Percentiles rank a stretch among this genome's conserved stretches.
Conservation (phyloP, 1,284 basidiomycete species). For the Agaricales sp. region DNA sequence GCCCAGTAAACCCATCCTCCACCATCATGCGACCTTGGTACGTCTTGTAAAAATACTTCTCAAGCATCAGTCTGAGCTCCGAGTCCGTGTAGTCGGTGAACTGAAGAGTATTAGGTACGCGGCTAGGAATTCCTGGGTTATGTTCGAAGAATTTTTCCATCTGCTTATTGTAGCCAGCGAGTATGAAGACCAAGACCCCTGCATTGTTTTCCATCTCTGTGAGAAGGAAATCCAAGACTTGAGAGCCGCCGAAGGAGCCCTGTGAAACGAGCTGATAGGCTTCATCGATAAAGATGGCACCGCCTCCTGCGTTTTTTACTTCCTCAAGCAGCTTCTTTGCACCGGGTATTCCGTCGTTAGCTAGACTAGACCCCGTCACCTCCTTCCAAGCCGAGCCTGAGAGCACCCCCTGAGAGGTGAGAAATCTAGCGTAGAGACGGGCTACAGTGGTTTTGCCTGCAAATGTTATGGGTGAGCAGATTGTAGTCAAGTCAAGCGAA, state of each 20-base stretch:
- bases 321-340: conserved; percentile 39
- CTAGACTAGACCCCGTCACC: conserved; percentile 48
- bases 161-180: conserved; percentile 57
- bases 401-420: conserved; percentile 42
- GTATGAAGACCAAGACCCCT: conserved; percentile 55
- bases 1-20: conserved; percentile 40
- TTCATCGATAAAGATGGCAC: conserved; percentile 57
- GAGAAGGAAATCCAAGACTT: conserved; percentile 55
- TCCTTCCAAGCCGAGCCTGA: conserved; percentile 46
- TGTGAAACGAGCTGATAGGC: conserved; percentile 50
- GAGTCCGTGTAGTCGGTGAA: conserved; percentile 51
- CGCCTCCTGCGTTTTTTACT: conserved; percentile 42
- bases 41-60: conserved; percentile 31
- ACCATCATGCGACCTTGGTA: conserved; percentile 41
- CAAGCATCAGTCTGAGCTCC: conserved; percentile 44
- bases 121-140: conserved; percentile 55
- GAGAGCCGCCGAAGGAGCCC: conserved; percentile 34
- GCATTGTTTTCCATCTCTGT: conserved; percentile 64
- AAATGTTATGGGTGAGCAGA: neutral
- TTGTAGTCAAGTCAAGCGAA: neutral
- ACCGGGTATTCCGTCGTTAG: conserved; percentile 42
- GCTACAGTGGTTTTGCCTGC: conserved; percentile 63
- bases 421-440: conserved; percentile 48
- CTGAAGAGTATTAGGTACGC: conserved; percentile 48
- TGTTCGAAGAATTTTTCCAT: conserved; percentile 71